Base-by-base conservation (phyloP, 2,329 filamentous ascomycete species). In the Lecanoromycetidae sp. region DNA sequence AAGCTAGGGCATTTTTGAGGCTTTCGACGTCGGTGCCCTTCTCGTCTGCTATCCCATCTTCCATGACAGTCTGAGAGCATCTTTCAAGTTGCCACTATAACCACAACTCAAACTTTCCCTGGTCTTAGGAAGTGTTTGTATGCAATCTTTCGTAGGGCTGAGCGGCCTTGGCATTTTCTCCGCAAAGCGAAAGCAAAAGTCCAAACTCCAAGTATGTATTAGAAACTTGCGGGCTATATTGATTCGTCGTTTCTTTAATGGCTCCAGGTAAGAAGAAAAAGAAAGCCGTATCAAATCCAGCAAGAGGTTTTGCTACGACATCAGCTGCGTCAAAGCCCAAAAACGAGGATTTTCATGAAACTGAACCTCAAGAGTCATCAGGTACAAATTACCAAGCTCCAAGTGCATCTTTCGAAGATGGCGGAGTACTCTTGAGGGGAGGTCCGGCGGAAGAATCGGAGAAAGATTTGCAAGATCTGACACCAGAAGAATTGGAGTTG, bases 241-340 rank as follows among this genome's bases (percentile, higher is more conserved):
- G n/a, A n/a, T n/a, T n/a, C n/a, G n/a, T n/a, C 7, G 10, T 12
- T 17, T 19, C 38, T 30, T 15, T 15, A 3, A 46, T 46, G 84
- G 82, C 83, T 32, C 61, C 67, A 12, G 70, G 71, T 52, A 84
- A 86, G 66, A 94, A 94, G 69, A 94, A 95, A 70, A 93, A 87
- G 72, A 96, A 95, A 75, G 75, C 84, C 46, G 77, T 78, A 22
- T 77, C 82, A 26, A 96, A 95, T 65, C 86, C 88, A 50, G 87
- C 87, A 32, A 76, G 91, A 63, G 91, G 88, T 15, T 94, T 95
- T 67, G 87, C 90, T 54, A 98, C 91, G 4, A 93, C 86, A 10
- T 96, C 90, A 1, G 76, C 94, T 50, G 86, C 87, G 35, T 93
- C 87, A 20, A 94, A 88, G 61, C 71, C 76, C 37, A 87, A 90